A percentile compares a stretch with the other conserved stretches of the same genome.
Evolutionary conservation across 352 stramenopile species (phyloP).

Genomic region (Pythium dissimile): DNA sequence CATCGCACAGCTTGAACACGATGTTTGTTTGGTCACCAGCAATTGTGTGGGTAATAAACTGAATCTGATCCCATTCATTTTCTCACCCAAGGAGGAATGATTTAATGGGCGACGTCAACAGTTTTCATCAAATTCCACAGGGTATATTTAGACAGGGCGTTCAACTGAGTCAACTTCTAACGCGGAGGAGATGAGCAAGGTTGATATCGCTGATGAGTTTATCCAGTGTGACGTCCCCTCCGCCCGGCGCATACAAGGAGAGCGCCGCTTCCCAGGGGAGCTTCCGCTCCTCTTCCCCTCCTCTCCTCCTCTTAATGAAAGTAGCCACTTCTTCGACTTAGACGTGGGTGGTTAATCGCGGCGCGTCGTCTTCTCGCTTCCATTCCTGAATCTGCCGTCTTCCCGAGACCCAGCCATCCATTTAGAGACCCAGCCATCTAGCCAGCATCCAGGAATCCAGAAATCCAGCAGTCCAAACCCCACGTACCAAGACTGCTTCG

Average conservation of each 20-base stretch:
- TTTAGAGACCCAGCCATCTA: too few species aligned
- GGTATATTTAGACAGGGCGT: constrained; percentile 1
- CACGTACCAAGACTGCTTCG: too few species aligned
- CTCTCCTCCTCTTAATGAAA: too few species aligned
- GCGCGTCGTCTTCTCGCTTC: too few species aligned
- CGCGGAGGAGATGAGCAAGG: neutral
- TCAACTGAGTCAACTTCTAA: neutral
- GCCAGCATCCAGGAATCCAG: too few species aligned
- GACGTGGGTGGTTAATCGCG: too few species aligned
- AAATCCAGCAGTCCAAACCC: too few species aligned
- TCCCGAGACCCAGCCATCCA: too few species aligned
- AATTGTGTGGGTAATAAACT: too few species aligned
- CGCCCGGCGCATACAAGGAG: neutral
- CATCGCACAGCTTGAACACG: too few species aligned
- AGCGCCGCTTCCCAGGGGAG: neutral
- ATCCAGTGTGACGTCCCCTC: constrained; percentile 7
- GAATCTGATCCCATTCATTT: too few species aligned
- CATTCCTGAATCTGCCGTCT: neutral
- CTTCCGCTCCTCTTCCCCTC: neutral
- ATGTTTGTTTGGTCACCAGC: too few species aligned
- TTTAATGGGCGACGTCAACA: neutral
- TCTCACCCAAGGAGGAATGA: neutral
- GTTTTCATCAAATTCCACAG: constrained; percentile 3
- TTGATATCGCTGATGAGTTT: constrained; percentile 1
- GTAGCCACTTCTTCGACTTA: constrained; percentile 1